A percentile compares a stretch with the other conserved stretches of the same genome.
Evolutionary conservation across 2,329 filamentous ascomycete species (phyloP).

Genomic region (Colletotrichum lentis): DNA sequence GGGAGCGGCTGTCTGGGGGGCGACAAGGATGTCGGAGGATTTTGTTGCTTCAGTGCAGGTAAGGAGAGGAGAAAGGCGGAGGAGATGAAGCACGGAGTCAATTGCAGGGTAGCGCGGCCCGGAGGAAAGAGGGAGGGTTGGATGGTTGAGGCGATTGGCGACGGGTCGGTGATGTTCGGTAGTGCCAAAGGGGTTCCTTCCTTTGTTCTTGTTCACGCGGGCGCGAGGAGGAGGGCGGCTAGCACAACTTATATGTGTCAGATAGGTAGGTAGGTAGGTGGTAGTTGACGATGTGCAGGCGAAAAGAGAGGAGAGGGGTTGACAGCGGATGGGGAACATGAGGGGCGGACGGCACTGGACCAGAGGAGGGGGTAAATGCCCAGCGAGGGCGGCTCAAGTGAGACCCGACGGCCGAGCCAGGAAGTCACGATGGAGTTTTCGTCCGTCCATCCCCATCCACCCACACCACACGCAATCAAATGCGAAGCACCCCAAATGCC

Average conservation of each 20-base stretch:
- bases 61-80: slow-evolving; percentile 7
- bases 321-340: not conserved
- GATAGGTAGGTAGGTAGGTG: no score
- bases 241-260: slow-evolving; percentile 3
- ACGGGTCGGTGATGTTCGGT: not conserved
- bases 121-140: not conserved
- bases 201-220: not conserved
- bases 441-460: not conserved
- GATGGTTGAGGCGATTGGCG: not conserved
- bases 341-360: slow-evolving; percentile 1
- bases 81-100: not conserved
- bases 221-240: not conserved
- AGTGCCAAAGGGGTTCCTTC: not conserved
- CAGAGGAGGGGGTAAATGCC: slow-evolving; percentile 24
- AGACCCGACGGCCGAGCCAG: slow-evolving; percentile 26
- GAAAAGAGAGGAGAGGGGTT: not conserved
- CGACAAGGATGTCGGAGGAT: slow-evolving; percentile 17
- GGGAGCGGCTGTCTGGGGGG: slow-evolving; percentile 6
- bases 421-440: slow-evolving; percentile 7
- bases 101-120: not conserved
- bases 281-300: not conserved
- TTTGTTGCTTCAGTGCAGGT: not conserved
- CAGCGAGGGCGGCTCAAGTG: slow-evolving; percentile 32
- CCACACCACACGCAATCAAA: no score
- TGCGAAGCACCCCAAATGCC: no score